These are phyloP conservation scores for Rusavskia elegans DNA, from an alignment of 495 filamentous ascomycete species.

Conservation along the genomic window DNA sequence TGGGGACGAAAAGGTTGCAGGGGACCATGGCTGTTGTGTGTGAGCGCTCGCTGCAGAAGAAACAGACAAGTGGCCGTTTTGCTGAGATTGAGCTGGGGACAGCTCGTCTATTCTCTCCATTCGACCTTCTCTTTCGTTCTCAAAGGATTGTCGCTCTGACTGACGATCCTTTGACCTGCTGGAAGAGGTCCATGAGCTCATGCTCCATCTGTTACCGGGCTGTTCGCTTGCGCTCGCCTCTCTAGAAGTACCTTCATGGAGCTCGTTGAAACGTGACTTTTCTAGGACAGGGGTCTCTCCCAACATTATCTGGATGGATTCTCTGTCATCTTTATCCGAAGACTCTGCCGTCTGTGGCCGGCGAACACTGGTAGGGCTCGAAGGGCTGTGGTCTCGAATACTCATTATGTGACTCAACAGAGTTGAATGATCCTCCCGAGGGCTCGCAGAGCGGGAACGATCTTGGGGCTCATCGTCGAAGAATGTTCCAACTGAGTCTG, in stretches of 20 bases:
- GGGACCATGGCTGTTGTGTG: slow-evolving; percentile 15
- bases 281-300: slow-evolving; percentile 27
- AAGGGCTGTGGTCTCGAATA: slow-evolving; percentile 30
- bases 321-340: slow-evolving; percentile 35
- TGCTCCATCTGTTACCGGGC: slow-evolving; percentile 29
- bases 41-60: slow-evolving; percentile 9
- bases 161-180: slow-evolving; percentile 21
- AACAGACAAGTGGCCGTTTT: slow-evolving; percentile 4
- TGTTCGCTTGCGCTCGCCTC: slow-evolving; percentile 11
- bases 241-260: slow-evolving; percentile 15
- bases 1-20: slow-evolving; percentile 7
- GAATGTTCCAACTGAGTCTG: slow-evolving; percentile 43
- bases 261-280: slow-evolving; percentile 18
- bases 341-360: slow-evolving; percentile 22
- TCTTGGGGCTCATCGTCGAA: slow-evolving; percentile 58
- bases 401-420: slow-evolving; percentile 35
- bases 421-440: slow-evolving; percentile 25
- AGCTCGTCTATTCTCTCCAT: slow-evolving; percentile 16
- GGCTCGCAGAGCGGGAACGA: slow-evolving; percentile 36
- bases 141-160: slow-evolving; percentile 22
- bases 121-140: slow-evolving; percentile 18
- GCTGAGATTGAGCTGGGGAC: slow-evolving; percentile 2
- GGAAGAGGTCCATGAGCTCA: slow-evolving; percentile 38
- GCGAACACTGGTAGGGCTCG: slow-evolving; percentile 7
- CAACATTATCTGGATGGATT: slow-evolving; percentile 48